Conservation (phyloP, 441 rosid species). For the Adansonia grandidieri region DNA sequence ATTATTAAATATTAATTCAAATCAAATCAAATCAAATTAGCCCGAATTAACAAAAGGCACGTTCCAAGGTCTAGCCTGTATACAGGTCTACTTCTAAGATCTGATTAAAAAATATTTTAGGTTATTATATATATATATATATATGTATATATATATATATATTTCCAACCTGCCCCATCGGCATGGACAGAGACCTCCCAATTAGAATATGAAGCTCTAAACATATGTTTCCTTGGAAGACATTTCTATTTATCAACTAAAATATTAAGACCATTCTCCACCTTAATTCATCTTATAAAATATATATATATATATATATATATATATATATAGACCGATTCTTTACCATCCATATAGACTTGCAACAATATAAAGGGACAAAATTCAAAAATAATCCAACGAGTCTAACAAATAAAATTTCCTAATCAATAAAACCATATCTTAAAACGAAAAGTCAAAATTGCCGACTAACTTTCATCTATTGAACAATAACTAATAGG, state of each 20-base stretch:
- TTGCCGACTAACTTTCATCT: background rate
- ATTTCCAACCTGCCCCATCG: background rate
- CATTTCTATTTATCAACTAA: background rate
- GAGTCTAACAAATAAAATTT: background rate
- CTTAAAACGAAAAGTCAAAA: background rate
- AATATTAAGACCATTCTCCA: background rate
- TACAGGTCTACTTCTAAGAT: no score
- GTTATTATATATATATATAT: background rate
- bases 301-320: no score
- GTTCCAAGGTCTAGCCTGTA: no score
- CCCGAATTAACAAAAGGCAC: no score
- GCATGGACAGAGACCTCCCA: background rate
- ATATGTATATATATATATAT: background rate
- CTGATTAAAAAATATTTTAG: background rate
- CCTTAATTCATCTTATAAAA: background rate
- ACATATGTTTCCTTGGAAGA: background rate
- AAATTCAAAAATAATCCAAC: background rate
- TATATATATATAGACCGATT: no score
- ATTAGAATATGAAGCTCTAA: background rate
- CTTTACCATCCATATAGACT: background rate
- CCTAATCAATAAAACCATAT: background rate
- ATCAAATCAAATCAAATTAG: no score
- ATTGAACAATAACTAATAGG: background rate
- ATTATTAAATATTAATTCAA: no score
- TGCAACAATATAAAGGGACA: background rate